A percentile compares a stretch with the other conserved stretches of the same genome.
Conservation (phyloP, 1,284 basidiomycete species). For the Tilletia indica region DNA sequence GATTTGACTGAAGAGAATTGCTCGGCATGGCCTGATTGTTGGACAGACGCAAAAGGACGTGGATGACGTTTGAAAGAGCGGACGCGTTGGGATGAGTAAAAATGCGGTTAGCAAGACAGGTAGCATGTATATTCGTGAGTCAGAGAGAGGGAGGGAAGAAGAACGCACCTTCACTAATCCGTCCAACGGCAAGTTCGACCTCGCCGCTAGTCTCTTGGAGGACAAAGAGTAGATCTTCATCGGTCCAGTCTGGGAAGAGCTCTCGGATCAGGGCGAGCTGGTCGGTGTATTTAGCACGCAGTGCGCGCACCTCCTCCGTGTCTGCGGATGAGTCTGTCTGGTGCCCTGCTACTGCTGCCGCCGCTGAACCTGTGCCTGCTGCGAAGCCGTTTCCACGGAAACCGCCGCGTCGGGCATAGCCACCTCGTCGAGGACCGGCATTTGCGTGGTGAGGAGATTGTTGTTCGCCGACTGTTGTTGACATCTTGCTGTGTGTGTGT, state of each 20-base stretch:
- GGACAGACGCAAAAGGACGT: background rate
- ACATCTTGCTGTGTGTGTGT: conserved; percentile 33
- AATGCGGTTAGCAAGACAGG: background rate
- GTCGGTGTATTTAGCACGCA: conserved; percentile 56
- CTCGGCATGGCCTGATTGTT: conserved; percentile 67
- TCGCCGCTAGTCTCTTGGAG: conserved; percentile 74
- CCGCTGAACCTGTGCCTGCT: conserved; percentile 18
- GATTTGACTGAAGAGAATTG: conserved; percentile 82
- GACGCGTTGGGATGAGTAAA: too few species aligned
- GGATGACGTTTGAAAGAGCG: background rate
- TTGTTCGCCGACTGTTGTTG: conserved; percentile 27
- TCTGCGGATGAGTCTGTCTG: conserved; percentile 32
- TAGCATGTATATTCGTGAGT: background rate
- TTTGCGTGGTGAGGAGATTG: background rate
- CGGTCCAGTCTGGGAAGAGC: conserved; percentile 73
- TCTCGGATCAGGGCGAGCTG: conserved; percentile 67
- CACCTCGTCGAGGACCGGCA: conserved; percentile 33
- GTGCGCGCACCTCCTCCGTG: conserved; percentile 49
- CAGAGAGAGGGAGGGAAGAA: too few species aligned
- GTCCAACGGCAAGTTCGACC: conserved; percentile 69
- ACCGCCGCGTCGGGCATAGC: conserved; percentile 36
- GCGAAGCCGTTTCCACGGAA: conserved; percentile 16
- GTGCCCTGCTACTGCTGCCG: conserved; percentile 29
- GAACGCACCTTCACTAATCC: conserved; percentile 74
- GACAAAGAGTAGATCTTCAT: conserved; percentile 75